phyloP scores from a whole-genome alignment of 2,329 filamentous ascomycete species.

The Apiospora phragmitis region DNA sequence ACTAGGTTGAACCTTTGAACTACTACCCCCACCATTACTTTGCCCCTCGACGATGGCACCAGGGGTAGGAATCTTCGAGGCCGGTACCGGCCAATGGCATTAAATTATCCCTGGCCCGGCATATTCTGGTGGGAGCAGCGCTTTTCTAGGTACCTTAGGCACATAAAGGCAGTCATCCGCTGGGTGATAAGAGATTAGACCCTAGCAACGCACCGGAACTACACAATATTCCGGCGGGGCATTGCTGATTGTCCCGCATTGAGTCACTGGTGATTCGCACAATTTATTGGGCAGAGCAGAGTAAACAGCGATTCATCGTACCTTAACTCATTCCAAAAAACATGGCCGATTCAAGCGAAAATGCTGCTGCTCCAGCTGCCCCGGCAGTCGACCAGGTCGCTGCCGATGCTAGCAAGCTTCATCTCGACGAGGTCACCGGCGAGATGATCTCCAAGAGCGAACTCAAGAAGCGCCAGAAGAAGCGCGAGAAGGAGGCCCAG shows the following conservation, averaged over 20 bases:
- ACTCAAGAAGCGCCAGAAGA: constrained; percentile 95
- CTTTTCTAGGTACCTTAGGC: too few species aligned
- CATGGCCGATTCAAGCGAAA: constrained; percentile 15
- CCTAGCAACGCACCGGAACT: not conserved
- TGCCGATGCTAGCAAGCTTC: constrained; percentile 55
- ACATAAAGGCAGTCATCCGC: too few species aligned
- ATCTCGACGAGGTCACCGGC: constrained; percentile 90
- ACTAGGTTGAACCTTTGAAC: too few species aligned
- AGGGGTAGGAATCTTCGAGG: too few species aligned
- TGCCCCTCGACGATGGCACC: too few species aligned
- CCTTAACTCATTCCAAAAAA: not conserved
- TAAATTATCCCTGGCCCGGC: too few species aligned
- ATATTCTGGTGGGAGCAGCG: too few species aligned
- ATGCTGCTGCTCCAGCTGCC: not conserved
- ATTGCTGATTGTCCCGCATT: not conserved
- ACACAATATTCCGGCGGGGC: constrained; percentile 6
- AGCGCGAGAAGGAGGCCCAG: constrained; percentile 80
- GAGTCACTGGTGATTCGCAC: not conserved
- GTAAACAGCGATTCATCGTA: not conserved
- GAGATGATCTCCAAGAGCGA: constrained; percentile 83
- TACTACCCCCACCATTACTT: too few species aligned
- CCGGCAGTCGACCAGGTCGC: constrained; percentile 54
- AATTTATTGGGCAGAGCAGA: not conserved
- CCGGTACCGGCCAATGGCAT: not conserved
- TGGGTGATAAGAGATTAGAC: not conserved